Evolutionary conservation across 2,329 filamentous ascomycete genomes (phyloP).

Genomic region (Scedosporium boydii): DNA sequence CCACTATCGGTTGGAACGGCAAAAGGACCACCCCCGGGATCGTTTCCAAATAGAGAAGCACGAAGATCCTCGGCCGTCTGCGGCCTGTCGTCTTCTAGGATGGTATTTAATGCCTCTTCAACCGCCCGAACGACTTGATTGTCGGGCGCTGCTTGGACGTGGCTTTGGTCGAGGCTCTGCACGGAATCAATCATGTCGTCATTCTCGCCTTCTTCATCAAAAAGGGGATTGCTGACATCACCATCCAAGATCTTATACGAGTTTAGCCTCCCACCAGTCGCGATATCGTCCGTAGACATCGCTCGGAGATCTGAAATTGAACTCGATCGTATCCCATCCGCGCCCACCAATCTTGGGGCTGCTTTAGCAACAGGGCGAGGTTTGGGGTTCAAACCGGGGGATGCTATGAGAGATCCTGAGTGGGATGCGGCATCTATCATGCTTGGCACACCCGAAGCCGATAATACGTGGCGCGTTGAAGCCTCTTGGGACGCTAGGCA

Average conservation of each 20-base stretch:
- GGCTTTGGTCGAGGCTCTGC: conserved; percentile 67
- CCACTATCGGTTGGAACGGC: conserved; percentile 20
- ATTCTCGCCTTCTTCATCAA: conserved; percentile 75
- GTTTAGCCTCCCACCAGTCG: conserved; percentile 4
- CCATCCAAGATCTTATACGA: conserved; percentile 48
- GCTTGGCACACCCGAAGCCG: conserved; percentile 11
- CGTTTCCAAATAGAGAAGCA: conserved; percentile 56
- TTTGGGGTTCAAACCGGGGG: background rate
- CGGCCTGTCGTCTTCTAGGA: conserved; percentile 69
- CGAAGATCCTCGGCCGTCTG: conserved; percentile 55
- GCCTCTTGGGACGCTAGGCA: conserved; percentile 83
- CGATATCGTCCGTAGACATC: conserved; percentile 25
- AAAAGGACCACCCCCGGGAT: conserved; percentile 20
- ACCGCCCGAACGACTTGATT: conserved; percentile 82
- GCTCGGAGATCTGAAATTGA: conserved; percentile 39
- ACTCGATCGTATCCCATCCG: conserved; percentile 29
- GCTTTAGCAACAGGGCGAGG: conserved; percentile 12
- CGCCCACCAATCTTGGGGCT: conserved; percentile 25
- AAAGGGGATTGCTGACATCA: conserved; percentile 41
- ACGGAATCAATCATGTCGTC: conserved; percentile 65
- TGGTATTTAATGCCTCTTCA: conserved; percentile 83
- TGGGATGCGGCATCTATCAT: background rate
- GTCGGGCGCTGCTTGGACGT: conserved; percentile 51
- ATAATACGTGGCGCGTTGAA: conserved; percentile 24
- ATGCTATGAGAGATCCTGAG: conserved; percentile 7